These are phyloP conservation scores for Phytophthora brassicae DNA, from an alignment of 352 stramenopile species.

Conservation along the genomic window DNA sequence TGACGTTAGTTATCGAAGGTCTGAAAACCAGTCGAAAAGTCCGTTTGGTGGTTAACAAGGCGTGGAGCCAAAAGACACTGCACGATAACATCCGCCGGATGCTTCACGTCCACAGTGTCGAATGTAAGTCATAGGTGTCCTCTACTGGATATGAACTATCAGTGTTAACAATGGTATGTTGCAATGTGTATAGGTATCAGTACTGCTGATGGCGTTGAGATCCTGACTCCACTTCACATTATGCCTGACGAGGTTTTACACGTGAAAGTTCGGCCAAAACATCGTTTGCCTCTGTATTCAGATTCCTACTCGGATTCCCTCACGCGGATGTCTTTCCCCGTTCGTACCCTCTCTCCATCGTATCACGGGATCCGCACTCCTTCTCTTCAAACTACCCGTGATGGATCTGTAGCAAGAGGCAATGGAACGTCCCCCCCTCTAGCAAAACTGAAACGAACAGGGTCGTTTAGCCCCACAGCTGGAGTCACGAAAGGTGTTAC, in stretches of 20 bases:
- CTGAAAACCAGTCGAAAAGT: constrained; percentile 58
- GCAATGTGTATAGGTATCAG: constrained; percentile 41
- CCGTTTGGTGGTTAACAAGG: constrained; percentile 77
- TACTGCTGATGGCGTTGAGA: constrained; percentile 55
- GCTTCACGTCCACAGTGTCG: constrained; percentile 66
- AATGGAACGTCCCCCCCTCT: constrained; percentile 9
- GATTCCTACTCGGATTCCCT: constrained; percentile 30
- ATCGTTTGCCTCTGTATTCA: constrained; percentile 33
- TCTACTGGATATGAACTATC: not conserved
- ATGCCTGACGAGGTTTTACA: constrained; percentile 67
- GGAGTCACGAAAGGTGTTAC: constrained; percentile 26
- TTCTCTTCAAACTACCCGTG: constrained; percentile 9
- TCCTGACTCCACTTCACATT: constrained; percentile 78
- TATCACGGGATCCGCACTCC: constrained; percentile 22
- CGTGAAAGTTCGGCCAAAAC: constrained; percentile 66
- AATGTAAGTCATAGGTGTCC: constrained; percentile 36
- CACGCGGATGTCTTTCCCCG: constrained; percentile 26
- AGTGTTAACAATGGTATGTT: constrained; percentile 17
- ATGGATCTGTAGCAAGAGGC: constrained; percentile 15
- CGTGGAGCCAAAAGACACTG: constrained; percentile 55
- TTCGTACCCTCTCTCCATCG: constrained; percentile 23
- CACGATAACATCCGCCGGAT: constrained; percentile 71
- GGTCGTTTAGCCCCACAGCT: constrained; percentile 26
- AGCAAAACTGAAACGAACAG: constrained; percentile 25
- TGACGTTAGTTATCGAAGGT: constrained; percentile 71